Evolutionary conservation across 108 stramenopile genomes (phyloP).

Genomic region (Pelagomonas calceolata): DNA sequence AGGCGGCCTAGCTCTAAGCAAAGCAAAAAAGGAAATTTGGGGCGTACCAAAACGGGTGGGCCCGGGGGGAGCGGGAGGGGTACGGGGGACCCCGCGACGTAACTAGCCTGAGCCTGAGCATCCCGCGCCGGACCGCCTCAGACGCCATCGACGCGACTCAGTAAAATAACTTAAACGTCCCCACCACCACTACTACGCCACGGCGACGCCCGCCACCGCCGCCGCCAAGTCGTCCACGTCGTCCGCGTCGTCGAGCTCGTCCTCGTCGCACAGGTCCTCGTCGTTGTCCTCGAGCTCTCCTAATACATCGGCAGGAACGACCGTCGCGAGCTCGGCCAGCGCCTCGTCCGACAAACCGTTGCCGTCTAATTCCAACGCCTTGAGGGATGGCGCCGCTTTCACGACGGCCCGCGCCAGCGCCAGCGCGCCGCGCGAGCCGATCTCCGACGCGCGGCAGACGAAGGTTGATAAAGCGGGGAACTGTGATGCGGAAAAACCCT

Average conservation of each 20-base stretch:
- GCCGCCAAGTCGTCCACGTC: background rate
- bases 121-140: too few relatives aligned
- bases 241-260: background rate
- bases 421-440: background rate
- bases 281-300: background rate
- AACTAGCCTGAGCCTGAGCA: too few relatives aligned
- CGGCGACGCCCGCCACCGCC: too few relatives aligned
- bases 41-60: too few relatives aligned
- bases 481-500: too few relatives aligned
- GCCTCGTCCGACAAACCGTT: background rate
- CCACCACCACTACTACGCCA: too few relatives aligned
- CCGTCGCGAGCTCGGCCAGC: background rate
- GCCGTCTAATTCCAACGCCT: background rate
- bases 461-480: background rate
- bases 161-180: too few relatives aligned
- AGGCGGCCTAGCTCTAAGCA: too few relatives aligned
- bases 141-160: too few relatives aligned
- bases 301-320: background rate
- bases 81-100: too few relatives aligned
- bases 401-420: background rate
- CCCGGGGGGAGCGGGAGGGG: too few relatives aligned
- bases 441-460: background rate
- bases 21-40: too few relatives aligned
- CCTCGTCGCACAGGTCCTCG: background rate
- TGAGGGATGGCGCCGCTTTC: background rate